Conservation (phyloP, 176 grass and related monocot species). For the Carex cristatella region DNA sequence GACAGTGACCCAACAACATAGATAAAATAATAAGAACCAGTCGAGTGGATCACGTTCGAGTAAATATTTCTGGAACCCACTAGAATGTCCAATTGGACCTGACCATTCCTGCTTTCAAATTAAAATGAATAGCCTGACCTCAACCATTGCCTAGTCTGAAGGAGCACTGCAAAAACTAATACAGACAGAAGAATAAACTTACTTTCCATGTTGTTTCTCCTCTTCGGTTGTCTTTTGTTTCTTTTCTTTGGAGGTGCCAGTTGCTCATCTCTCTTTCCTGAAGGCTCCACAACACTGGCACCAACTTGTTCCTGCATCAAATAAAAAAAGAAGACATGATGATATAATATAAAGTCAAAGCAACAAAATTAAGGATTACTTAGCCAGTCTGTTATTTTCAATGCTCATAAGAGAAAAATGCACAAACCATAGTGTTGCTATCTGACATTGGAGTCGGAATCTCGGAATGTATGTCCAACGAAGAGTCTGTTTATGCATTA, state of each 20-base stretch:
- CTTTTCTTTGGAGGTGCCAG: conserved; percentile 26
- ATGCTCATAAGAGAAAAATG: neutral
- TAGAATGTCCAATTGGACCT: conserved; percentile 14
- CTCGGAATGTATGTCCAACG: neutral
- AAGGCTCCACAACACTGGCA: conserved; percentile 23
- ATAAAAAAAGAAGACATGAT: conserved; percentile 10
- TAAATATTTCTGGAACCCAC: conserved; percentile 13
- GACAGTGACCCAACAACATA: conserved; percentile 6
- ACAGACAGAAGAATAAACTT: conserved; percentile 25
- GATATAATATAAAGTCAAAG: neutral
- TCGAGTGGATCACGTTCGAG: neutral
- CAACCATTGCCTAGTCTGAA: conserved; percentile 26
- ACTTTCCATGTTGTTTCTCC: conserved; percentile 43
- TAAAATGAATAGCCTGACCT: conserved; percentile 19
- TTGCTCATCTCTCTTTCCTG: conserved; percentile 29
- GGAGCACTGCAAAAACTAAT: conserved; percentile 1
- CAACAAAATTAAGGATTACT: neutral
- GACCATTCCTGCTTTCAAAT: neutral
- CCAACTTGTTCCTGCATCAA: conserved; percentile 16
- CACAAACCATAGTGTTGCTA: neutral
- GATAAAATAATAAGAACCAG: neutral
- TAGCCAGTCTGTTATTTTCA: neutral
- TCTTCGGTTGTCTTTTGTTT: conserved; percentile 33
- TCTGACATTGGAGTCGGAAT: neutral
- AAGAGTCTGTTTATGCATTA: neutral